These are phyloP conservation scores for Theobroma grandiflorum DNA, from an alignment of 441 rosid genomes.

Conservation along the genomic window DNA sequence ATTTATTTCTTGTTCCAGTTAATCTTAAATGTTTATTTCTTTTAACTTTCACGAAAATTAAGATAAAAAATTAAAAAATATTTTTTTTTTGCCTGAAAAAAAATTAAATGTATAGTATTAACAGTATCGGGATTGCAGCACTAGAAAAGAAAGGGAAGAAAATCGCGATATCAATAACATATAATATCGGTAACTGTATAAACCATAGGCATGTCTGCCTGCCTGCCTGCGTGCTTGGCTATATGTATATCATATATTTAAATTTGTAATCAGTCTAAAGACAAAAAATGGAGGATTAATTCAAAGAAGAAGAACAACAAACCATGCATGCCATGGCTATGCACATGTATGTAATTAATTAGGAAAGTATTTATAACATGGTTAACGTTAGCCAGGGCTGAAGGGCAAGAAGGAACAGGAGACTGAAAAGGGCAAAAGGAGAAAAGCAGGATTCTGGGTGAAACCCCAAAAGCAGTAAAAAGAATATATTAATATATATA, in stretches of 20 bases:
- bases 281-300: background rate
- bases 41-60: no score
- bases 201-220: background rate
- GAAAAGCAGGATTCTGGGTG: conserved; percentile 44
- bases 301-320: no score
- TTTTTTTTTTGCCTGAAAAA: no score
- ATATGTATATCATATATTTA: no score
- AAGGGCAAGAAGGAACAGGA: background rate
- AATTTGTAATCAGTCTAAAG: background rate
- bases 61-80: no score
- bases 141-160: background rate
- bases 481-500: no score
- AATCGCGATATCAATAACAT: background rate
- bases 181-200: conserved; percentile 6
- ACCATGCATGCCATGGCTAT: no score
- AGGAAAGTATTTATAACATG: no score
- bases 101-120: background rate
- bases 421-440: conserved; percentile 37
- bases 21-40: no score
- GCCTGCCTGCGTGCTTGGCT: conserved; percentile 11
- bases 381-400: background rate
- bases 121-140: conserved; percentile 14
- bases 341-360: no score
- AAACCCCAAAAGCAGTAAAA: conserved; percentile 53
- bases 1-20: no score